phyloP scores from a whole-genome alignment of 73 alveolate species.

The Stentor roeselii region DNA sequence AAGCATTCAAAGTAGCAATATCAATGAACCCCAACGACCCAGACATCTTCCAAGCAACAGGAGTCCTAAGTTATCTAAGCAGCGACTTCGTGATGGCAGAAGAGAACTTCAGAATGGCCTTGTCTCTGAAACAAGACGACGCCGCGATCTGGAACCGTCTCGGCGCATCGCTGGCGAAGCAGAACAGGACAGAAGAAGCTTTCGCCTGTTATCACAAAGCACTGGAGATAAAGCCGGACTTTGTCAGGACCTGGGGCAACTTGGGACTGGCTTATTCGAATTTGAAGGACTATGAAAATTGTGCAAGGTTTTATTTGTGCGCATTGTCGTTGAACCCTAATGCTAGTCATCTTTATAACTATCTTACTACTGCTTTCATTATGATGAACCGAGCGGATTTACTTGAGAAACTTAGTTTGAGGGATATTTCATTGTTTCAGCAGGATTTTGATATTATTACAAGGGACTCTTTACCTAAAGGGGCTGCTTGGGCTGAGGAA shows the following conservation, averaged over 20 bases:
- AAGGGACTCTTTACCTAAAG: conserved; percentile 54
- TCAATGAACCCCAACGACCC: conserved; percentile 48
- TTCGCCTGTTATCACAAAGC: conserved; percentile 67
- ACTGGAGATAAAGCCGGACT: conserved; percentile 79
- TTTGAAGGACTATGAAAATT: conserved; percentile 47
- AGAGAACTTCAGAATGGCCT: conserved; percentile 48
- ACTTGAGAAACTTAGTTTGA: conserved; percentile 37
- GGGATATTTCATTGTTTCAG: conserved; percentile 35
- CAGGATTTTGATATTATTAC: conserved; percentile 50
- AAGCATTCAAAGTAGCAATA: conserved; percentile 49
- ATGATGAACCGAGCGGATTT: conserved; percentile 49
- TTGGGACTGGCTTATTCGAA: conserved; percentile 76
- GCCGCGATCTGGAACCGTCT: conserved; percentile 82
- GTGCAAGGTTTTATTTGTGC: conserved; percentile 69
- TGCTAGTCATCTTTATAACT: conserved; percentile 79
- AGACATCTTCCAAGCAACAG: conserved; percentile 43
- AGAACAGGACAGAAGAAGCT: conserved; percentile 56
- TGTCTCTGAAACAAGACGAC: conserved; percentile 67
- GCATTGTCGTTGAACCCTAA: conserved; percentile 78
- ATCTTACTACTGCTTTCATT: conserved; percentile 59
- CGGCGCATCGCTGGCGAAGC: conserved; percentile 91
- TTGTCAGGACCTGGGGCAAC: conserved; percentile 84
- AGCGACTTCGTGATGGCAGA: conserved; percentile 50
- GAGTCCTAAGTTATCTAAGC: conserved; percentile 38
- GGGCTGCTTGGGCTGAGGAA: conserved; percentile 28